Evolutionary conservation across 2,329 filamentous ascomycete genomes (phyloP).

Genomic region (Venturia carpophila): DNA sequence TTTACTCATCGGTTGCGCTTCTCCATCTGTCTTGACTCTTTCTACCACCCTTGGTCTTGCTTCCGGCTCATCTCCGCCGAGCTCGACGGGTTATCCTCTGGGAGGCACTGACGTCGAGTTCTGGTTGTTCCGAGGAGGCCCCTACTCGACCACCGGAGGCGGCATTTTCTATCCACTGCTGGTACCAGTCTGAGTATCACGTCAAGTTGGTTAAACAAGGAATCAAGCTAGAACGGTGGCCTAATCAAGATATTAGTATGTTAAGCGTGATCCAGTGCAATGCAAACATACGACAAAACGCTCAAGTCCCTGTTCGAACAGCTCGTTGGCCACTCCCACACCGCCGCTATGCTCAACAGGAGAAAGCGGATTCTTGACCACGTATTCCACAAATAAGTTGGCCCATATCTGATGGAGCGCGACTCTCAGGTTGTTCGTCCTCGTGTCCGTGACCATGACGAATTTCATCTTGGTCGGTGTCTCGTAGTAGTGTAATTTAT

Average conservation of each 20-base stretch:
- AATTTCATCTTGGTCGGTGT: conserved; percentile 93
- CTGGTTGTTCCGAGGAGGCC: neutral
- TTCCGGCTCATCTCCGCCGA: neutral
- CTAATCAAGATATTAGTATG: neutral
- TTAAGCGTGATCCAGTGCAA: no score
- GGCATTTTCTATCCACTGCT: neutral
- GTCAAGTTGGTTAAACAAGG: neutral
- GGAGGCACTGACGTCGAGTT: neutral
- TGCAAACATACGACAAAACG: conserved; percentile 53
- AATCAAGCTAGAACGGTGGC: conserved; percentile 12
- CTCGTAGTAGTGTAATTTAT: conserved; percentile 99
- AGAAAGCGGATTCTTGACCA: conserved; percentile 57
- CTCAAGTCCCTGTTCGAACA: conserved; percentile 61
- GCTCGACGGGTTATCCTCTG: neutral
- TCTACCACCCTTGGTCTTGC: neutral
- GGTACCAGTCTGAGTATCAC: neutral
- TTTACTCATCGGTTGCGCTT: no score
- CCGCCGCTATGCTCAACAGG: conserved; percentile 55
- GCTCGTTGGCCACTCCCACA: conserved; percentile 55
- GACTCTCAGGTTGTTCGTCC: conserved; percentile 81
- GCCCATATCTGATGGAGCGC: conserved; percentile 98
- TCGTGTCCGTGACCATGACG: conserved; percentile 90
- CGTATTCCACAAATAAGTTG: conserved; percentile 93
- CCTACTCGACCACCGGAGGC: neutral
- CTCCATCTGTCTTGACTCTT: no score